Evolutionary conservation across 2,329 filamentous ascomycete species (phyloP).

Genomic region (Exophiala spinifera): DNA sequence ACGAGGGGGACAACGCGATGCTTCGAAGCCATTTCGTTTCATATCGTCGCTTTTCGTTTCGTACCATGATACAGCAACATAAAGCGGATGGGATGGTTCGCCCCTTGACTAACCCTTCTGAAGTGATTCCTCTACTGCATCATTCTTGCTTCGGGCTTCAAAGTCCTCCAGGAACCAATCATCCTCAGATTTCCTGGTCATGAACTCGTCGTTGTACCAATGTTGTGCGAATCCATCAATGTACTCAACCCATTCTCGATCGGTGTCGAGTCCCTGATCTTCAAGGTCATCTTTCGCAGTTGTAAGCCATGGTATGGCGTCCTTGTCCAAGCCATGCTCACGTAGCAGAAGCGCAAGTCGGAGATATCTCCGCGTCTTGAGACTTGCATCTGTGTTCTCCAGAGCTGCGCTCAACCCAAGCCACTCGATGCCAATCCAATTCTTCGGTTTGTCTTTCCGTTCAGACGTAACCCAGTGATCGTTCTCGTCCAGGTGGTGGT

Average conservation of each 20-base stretch:
- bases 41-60: too few relatives aligned
- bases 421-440: constrained; percentile 20
- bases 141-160: not conserved
- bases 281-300: constrained; percentile 7
- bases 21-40: too few relatives aligned
- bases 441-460: constrained; percentile 1
- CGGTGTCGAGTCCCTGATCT: constrained; percentile 10
- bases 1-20: too few relatives aligned
- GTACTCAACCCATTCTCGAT: constrained; percentile 7
- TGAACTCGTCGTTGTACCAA: constrained; percentile 3
- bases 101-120: not conserved
- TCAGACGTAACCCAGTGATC: not conserved
- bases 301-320: constrained; percentile 7
- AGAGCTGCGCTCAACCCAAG: constrained; percentile 18
- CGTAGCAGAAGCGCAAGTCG: constrained; percentile 11
- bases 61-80: too few relatives aligned
- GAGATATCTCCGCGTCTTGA: constrained; percentile 12
- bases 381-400: constrained; percentile 1
- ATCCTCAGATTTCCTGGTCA: not conserved
- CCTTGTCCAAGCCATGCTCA: constrained; percentile 10
- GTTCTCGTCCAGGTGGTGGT: not conserved
- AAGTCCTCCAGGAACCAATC: not conserved
- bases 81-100: too few relatives aligned
- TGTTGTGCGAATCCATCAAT: constrained; percentile 10
- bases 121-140: not conserved